Evolutionary conservation across 2,329 filamentous ascomycete species (phyloP), one percentile per base, ranked within the genome.

Genomic region (Aspergillus sp.): DNA sequence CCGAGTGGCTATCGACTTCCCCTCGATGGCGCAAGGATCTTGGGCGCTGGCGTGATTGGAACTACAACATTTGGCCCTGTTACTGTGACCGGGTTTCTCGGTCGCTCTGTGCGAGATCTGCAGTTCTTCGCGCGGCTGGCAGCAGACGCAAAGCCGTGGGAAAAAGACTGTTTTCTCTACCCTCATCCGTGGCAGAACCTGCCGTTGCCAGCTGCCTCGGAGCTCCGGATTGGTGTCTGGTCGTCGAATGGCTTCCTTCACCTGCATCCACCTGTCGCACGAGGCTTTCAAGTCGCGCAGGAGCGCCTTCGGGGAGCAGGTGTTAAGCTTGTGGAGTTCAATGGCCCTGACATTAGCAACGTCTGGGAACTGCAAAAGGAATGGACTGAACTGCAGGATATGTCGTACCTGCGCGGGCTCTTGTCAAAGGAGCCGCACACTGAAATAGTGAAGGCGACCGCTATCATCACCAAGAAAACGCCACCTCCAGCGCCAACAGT

Each of bases 161-260:
- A 52, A n/a, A 34, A 13, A 13, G 49, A 52, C 19, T n/a, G 30
- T 3, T 52, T 52, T 28, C 11, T 52, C n/a, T 52, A 52, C n/a
- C 49, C 49, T 38, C 49, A 52, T 52, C 49, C 30, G 11, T 52
- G 49, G 49, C 49, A 52, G n/a, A 22, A n/a, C 2, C 17, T 52
- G 0, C 13, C 30, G 17, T 11, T 17, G 2, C 49, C 49, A 5
- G 4, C 1, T n/a, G 48, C 25, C 7, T 22, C 38, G 3, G 15
- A 15, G 8, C 30, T 52, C 1, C 49, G 31, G 8, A 52, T 52
- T 15, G 49, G 49, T 4, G 49, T 25, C 8, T 52, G 49, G 49
- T 52, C 19, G 9, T 52, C 49, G 6, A 41, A 52, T 13, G 13
- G 8, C 9, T 52, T 34, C 30, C 6, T 25, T 5, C 30, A 52